Evolutionary conservation across 768 basidiomycete genomes (phyloP).

Genomic region (Mycena indigotica): DNA sequence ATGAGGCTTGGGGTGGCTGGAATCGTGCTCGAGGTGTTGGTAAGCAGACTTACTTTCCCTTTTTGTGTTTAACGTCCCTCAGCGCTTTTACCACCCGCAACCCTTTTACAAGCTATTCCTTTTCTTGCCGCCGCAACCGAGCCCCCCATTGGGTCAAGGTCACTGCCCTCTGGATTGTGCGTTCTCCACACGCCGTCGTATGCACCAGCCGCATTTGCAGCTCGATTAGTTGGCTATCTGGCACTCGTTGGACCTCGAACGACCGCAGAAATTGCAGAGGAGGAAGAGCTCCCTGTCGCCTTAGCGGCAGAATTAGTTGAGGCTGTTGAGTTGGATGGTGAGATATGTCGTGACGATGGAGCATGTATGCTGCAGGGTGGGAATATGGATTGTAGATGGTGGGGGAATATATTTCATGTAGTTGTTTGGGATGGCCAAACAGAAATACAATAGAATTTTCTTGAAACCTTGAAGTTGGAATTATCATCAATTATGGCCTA

Average conservation of each 20-base stretch:
- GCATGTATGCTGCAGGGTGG: conserved; percentile 40
- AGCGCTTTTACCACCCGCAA: conserved; percentile 91
- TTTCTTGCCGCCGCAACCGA: conserved; percentile 64
- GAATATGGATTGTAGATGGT: conserved; percentile 71
- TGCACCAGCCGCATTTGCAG: conserved; percentile 65
- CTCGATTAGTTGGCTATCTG: conserved; percentile 62
- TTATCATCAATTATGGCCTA: neutral
- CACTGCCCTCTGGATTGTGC: conserved; percentile 71
- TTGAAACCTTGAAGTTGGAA: too few species aligned
- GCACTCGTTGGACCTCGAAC: conserved; percentile 53
- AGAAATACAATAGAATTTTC: too few species aligned
- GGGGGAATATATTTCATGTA: conserved; percentile 63
- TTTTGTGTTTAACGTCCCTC: neutral
- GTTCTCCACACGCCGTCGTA: conserved; percentile 87
- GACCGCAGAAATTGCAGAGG: conserved; percentile 68
- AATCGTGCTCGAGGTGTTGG: conserved; percentile 91
- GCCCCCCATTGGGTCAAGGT: conserved; percentile 68
- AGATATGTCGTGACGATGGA: conserved; percentile 76
- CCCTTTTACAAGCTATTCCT: conserved; percentile 75
- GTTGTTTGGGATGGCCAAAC: conserved; percentile 76
- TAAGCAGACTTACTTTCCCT: conserved; percentile 38
- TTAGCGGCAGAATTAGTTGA: conserved; percentile 79
- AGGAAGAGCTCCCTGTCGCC: conserved; percentile 72
- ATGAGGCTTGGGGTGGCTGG: conserved; percentile 96
- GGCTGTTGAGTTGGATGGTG: conserved; percentile 69